These are phyloP conservation scores for Verticillium tricorpus DNA, from an alignment of 2,329 filamentous ascomycete genomes.

Conservation along the genomic window DNA sequence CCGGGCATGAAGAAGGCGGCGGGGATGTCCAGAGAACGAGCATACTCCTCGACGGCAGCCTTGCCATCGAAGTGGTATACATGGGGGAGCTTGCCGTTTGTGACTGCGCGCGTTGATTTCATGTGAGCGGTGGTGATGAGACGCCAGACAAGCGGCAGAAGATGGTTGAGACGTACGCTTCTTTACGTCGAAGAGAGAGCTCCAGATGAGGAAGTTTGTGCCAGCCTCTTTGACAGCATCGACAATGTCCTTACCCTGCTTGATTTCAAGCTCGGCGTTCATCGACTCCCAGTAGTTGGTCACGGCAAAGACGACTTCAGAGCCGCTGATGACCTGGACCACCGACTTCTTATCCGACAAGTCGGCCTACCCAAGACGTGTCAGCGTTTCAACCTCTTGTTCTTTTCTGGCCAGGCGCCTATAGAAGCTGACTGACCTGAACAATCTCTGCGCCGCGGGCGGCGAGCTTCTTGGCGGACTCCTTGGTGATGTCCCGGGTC, in stretches of 20 bases:
- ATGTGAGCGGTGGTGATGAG: not conserved
- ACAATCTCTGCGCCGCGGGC: constrained; percentile 45
- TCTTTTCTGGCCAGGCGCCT: not conserved
- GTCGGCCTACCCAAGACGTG: not conserved
- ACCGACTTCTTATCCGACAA: not conserved
- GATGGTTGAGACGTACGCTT: constrained; percentile 16
- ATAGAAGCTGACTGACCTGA: constrained; percentile 18
- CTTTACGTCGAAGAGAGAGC: constrained; percentile 34
- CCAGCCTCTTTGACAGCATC: constrained; percentile 39
- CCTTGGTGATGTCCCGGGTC: constrained; percentile 42
- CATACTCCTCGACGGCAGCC: constrained; percentile 50
- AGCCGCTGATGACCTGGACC: constrained; percentile 23
- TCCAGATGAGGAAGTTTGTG: constrained; percentile 42
- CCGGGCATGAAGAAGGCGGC: constrained; percentile 48
- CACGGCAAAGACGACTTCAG: constrained; percentile 25
- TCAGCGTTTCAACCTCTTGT: not conserved
- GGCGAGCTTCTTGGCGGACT: constrained; percentile 38
- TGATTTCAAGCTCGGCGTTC: constrained; percentile 29
- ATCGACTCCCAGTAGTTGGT: constrained; percentile 33
- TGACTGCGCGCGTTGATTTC: constrained; percentile 14
- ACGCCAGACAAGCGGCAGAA: not conserved
- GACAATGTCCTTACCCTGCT: constrained; percentile 39
- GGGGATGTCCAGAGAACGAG: constrained; percentile 41
- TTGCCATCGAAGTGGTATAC: constrained; percentile 53
- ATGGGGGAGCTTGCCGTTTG: constrained; percentile 30